Evolutionary conservation across 345 rosid genomes (phyloP).

Genomic region (Punica granatum): DNA sequence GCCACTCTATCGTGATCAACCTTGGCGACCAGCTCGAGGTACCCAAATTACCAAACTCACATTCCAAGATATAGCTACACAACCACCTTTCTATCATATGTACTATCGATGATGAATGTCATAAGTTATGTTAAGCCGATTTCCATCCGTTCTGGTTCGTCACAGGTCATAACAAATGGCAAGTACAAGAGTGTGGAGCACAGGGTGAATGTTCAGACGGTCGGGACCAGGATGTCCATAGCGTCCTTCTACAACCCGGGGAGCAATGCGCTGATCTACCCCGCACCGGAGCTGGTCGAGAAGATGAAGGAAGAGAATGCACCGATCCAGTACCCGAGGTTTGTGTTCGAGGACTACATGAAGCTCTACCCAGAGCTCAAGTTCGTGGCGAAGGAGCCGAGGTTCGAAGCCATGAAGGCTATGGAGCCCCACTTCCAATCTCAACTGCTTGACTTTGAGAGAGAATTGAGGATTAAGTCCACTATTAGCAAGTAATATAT

Average conservation of each 20-base stretch:
- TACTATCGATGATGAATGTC: too few relatives aligned
- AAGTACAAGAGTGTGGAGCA: slow-evolving; percentile 92
- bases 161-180: slow-evolving; percentile 85
- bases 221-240: slow-evolving; percentile 75
- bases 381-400: too few relatives aligned
- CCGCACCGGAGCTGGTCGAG: slow-evolving; percentile 61
- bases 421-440: slow-evolving; percentile 24
- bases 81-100: too few relatives aligned
- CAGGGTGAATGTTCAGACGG: slow-evolving; percentile 65
- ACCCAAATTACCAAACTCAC: too few relatives aligned
- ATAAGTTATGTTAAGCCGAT: too few relatives aligned
- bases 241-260: slow-evolving; percentile 97
- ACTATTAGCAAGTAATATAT: too few relatives aligned
- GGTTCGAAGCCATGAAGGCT: slow-evolving; percentile 78
- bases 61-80: too few relatives aligned
- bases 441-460: slow-evolving; percentile 28
- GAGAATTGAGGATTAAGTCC: background rate
- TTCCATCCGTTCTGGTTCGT: too few relatives aligned
- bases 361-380: slow-evolving; percentile 62
- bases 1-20: slow-evolving; percentile 81
- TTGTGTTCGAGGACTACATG: slow-evolving; percentile 89
- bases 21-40: slow-evolving; percentile 97
- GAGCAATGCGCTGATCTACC: slow-evolving; percentile 68
- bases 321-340: slow-evolving; percentile 50
- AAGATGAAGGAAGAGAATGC: slow-evolving; percentile 26